Base-by-base conservation (phyloP, 345 rosid genomes). In the Populus deltoides region DNA sequence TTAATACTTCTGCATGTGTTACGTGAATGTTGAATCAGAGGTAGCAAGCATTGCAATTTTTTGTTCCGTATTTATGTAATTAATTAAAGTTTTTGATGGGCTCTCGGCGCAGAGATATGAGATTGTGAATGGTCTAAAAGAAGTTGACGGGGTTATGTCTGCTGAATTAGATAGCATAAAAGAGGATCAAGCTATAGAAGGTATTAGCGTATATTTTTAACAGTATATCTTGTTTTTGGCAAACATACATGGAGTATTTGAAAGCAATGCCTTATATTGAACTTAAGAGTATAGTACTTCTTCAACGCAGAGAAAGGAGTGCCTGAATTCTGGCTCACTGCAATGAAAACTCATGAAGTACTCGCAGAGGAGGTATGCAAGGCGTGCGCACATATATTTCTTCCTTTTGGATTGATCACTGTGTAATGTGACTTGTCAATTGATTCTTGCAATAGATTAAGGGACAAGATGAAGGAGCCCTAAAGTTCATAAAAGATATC, bases 401-500 rank as follows among this genome's bases (percentile, higher is more conserved):
- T 8, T 33, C 16, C 67, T 16, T 15, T n/a, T 67, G 47, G 33
- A 35, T 7, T 49, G 25, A 67, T 13, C 43, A 12, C 62, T 25
- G 43, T 31, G 51, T 47, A 25, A 74, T 63, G 2, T 31, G 13
- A 7, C 15, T 51, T 16, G 15, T 47, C 51, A 47, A 7, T 47
- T 33, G 45, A 35, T 79, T 67, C 31, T 72, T 55, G 80, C 9
- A 38, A 3, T 72, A 83, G 85, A 76, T 83, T 4, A 70, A 71
- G 27, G 85, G 79, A 63, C 76, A 78, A 61, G 85, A 83, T 72
- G 85, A 83, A 66, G 85, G 75, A 33, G 83, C 85, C 68, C 78
- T 83, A 11, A 75, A 76, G 68, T 79, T 69, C 51, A 68, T 83
- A 18, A 83, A 79, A 69, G 82, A 83, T 72, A 76, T 83, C 66